These are phyloP conservation scores for Melocanna baccifera DNA, from an alignment of 176 grass and related monocot genomes.

Conservation along the genomic window DNA sequence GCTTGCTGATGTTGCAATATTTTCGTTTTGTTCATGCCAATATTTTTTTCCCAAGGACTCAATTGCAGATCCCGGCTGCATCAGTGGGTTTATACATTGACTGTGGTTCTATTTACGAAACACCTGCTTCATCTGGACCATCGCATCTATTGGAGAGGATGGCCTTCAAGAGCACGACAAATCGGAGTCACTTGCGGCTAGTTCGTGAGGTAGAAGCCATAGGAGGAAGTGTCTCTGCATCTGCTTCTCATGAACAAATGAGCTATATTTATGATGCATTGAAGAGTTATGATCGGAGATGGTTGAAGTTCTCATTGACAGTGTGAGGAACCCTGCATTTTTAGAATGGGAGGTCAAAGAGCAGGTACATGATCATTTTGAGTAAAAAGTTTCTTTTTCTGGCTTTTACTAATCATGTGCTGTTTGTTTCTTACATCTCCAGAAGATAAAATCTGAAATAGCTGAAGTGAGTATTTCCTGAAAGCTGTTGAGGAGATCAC, in stretches of 20 bases:
- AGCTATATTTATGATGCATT: slow-evolving; percentile 83
- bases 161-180: slow-evolving; percentile 78
- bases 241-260: slow-evolving; percentile 82
- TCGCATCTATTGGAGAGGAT: slow-evolving; percentile 81
- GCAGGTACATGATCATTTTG: slow-evolving; percentile 44
- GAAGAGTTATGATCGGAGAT: slow-evolving; percentile 64
- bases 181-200: slow-evolving; percentile 67
- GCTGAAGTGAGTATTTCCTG: slow-evolving; percentile 62
- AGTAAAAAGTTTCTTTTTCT: not conserved
- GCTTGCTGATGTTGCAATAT: not conserved
- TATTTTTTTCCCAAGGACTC: slow-evolving; percentile 16
- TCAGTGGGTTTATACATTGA: slow-evolving; percentile 82
- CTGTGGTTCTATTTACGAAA: slow-evolving; percentile 83
- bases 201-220: slow-evolving; percentile 82
- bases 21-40: not conserved
- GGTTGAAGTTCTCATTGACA: slow-evolving; percentile 71
- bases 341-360: slow-evolving; percentile 68
- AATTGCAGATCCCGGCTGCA: slow-evolving; percentile 51
- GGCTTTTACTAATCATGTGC: slow-evolving; percentile 5
- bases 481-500: slow-evolving; percentile 59
- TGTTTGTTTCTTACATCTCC: slow-evolving; percentile 44
- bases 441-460: slow-evolving; percentile 74
- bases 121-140: slow-evolving; percentile 46
- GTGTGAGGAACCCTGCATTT: slow-evolving; percentile 67
- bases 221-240: slow-evolving; percentile 67